Base-by-base conservation (phyloP, 305 asterid species). In the Coffea humblotiana region DNA sequence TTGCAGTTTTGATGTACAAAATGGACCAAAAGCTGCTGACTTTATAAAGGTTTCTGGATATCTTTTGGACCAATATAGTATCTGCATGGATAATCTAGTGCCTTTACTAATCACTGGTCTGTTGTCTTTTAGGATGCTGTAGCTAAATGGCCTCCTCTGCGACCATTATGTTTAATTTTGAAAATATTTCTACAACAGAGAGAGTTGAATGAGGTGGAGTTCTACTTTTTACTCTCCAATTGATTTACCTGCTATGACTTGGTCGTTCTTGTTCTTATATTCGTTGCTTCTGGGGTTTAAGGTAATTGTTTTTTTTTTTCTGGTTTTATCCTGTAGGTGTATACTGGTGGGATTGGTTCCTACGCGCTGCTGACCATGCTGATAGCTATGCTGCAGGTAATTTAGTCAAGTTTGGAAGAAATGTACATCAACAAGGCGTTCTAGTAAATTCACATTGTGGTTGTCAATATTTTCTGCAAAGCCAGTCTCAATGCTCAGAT, bases 311-410 rank as follows among this genome's bases (percentile, higher is more conserved):
- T 58, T 7, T 43, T 19, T 80, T 9, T 63, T 79, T 72, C 32
- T 32, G 32, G 32, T 47, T 75, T 82, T 60, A 47, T 82, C 47
- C 71, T 87, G 76, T 79, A 96, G 99, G 99, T 96, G 76, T 96
- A 96, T 82, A 90, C 97, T 25, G 99, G 99, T 82, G 99, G 99
- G 82, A 94, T 96, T 86, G 97, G 99, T 74, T 96, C 99, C 8
- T 96, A 94, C 77, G 99, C 98, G 3, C 94, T 96, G 63, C 99
- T 96, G 70, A 90, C 93, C 68, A 94, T 96, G 99, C 96, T 96
- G 72, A 91, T 96, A 81, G 97, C 97, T 16, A 86, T 90, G 97
- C 74, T 96, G 82, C 96, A 91, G 99, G 99, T 96, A 91, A 61
- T 85, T 14, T 85, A 68, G 82, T 78, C 29, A 56, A 74, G 29